phyloP scores from a whole-genome alignment of 2,329 filamentous ascomycete species.

The Aspergillus arachidicola region DNA sequence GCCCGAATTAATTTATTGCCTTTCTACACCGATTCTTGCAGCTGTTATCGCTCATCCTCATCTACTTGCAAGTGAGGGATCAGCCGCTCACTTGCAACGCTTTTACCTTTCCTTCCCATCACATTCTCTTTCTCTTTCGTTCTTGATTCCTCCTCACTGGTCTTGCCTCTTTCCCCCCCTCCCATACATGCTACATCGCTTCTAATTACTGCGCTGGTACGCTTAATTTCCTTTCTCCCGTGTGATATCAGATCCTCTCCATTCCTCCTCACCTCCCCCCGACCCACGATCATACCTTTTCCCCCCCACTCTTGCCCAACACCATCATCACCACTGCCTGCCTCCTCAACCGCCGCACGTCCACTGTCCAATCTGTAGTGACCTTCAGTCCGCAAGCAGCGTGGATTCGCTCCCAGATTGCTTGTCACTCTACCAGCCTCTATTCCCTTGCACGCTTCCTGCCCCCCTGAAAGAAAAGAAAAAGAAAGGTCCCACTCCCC shows the following conservation, averaged over 20 bases:
- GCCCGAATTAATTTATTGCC: neutral
- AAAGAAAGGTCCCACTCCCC: neutral
- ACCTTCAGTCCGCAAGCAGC: conserved; percentile 21
- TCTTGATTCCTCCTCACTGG: conserved; percentile 12
- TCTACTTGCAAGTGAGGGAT: conserved; percentile 28
- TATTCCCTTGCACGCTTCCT: conserved; percentile 13
- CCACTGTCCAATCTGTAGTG: conserved; percentile 25
- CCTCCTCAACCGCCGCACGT: conserved; percentile 19
- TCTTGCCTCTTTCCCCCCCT: conserved; percentile 1
- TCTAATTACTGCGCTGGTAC: conserved; percentile 22
- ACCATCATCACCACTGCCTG: conserved; percentile 21
- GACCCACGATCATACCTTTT: conserved; percentile 10
- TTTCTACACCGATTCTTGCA: conserved; percentile 4
- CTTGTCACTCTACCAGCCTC: conserved; percentile 11
- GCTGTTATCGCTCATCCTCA: conserved; percentile 2
- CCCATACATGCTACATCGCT: conserved; percentile 9
- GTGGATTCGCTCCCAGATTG: conserved; percentile 17
- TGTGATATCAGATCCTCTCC: conserved; percentile 14
- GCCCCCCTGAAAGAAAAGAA: neutral
- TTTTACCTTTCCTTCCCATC: conserved; percentile 17
- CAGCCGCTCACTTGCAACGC: conserved; percentile 24
- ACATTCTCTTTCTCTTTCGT: conserved; percentile 13
- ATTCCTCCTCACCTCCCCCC: conserved; percentile 14
- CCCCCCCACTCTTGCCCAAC: conserved; percentile 11
- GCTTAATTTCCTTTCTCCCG: conserved; percentile 19